Percentiles rank a stretch among this genome's conserved stretches.
These are phyloP conservation scores for Cercospora brassicicola DNA, from an alignment of 2,329 filamentous ascomycete species.

Conservation along the genomic window DNA sequence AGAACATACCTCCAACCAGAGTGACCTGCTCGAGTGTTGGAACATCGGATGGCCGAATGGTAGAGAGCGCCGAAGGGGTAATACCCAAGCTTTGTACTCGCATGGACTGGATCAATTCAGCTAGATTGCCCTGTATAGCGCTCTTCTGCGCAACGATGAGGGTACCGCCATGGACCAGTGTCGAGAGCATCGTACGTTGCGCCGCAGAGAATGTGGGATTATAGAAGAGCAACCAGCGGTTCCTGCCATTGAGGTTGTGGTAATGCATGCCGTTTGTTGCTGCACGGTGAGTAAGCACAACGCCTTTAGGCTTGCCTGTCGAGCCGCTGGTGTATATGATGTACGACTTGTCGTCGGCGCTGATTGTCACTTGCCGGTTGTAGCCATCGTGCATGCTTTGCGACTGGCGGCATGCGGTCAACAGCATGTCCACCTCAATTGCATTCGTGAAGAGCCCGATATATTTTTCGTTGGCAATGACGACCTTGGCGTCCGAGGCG, in stretches of 20 bases:
- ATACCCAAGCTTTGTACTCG: not conserved
- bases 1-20: not conserved
- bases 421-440: not conserved
- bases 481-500: not conserved
- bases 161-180: not conserved
- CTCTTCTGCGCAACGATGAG: not conserved
- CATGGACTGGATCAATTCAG: not conserved
- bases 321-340: conserved; percentile 54
- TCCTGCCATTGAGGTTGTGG: not conserved
- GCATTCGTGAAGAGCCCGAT: not conserved
- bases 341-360: conserved; percentile 2
- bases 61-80: conserved; percentile 1
- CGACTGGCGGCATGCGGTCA: not conserved
- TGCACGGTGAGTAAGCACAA: conserved; percentile 65
- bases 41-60: not conserved
- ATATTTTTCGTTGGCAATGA: not conserved
- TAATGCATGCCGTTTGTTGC: conserved; percentile 5
- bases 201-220: conserved; percentile 14
- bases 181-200: conserved; percentile 9
- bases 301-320: conserved; percentile 74
- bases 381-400: not conserved
- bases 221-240: conserved; percentile 13
- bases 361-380: not conserved
- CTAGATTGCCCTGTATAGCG: not conserved
- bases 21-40: conserved; percentile 2